Evolutionary conservation across 1,284 basidiomycete genomes (phyloP).

Genomic region (Xerocomus amazonicus): DNA sequence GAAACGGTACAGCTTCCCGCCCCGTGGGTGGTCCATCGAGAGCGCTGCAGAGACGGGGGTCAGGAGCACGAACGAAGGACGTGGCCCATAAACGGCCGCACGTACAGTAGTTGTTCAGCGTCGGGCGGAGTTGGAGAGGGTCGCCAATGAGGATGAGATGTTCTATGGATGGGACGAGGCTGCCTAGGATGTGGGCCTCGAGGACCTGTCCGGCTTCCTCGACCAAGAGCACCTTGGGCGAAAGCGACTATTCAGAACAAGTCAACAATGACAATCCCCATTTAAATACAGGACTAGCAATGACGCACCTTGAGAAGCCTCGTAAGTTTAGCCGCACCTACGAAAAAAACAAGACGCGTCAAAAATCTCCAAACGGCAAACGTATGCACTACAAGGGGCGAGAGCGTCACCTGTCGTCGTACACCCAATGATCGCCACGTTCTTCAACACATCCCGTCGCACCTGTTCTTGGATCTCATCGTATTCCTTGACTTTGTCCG

Average conservation of each 20-base stretch:
- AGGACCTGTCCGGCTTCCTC: conserved; percentile 78
- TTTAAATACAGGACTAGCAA: too few relatives aligned
- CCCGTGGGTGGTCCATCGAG: conserved; percentile 50
- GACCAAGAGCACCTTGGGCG: conserved; percentile 54
- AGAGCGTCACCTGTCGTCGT: conserved; percentile 73
- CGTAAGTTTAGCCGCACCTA: conserved; percentile 64
- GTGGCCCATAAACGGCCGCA: too few relatives aligned
- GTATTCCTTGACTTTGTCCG: conserved; percentile 26
- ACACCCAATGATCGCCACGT: conserved; percentile 64
- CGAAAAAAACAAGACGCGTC: background rate
- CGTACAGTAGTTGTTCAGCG: conserved; percentile 60
- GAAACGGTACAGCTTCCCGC: conserved; percentile 49
- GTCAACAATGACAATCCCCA: too few relatives aligned
- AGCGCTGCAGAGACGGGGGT: conserved; percentile 43
- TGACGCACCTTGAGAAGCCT: conserved; percentile 50
- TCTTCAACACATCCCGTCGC: conserved; percentile 42
- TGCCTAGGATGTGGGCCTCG: conserved; percentile 66
- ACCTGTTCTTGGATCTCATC: conserved; percentile 36
- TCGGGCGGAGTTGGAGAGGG: conserved; percentile 67
- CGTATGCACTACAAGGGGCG: too few relatives aligned
- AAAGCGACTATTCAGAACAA: conserved; percentile 40
- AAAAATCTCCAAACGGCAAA: too few relatives aligned
- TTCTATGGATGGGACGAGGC: conserved; percentile 56
- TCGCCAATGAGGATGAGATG: conserved; percentile 71
- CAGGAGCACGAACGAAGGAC: too few relatives aligned